Evolutionary conservation across 2,329 filamentous ascomycete genomes (phyloP).

Genomic region (Acrocalymma vagum): DNA sequence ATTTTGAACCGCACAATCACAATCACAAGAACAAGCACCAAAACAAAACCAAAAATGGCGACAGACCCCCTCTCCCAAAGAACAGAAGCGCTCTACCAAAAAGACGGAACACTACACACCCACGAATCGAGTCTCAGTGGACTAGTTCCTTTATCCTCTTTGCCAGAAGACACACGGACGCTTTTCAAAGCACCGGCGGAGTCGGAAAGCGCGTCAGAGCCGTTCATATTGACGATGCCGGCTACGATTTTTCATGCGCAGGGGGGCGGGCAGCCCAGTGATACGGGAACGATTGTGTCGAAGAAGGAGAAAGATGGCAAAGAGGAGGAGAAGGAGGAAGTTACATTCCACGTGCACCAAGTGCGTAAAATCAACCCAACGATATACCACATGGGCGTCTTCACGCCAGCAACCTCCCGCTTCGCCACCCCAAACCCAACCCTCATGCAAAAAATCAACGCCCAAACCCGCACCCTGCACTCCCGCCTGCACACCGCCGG

Average conservation of each 20-base stretch:
- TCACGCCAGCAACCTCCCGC: constrained; percentile 36
- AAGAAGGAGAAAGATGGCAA: too few relatives aligned
- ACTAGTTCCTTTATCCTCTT: constrained; percentile 57
- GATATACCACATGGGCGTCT: constrained; percentile 73
- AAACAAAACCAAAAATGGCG: neutral
- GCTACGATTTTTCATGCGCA: constrained; percentile 80
- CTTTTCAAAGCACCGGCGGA: constrained; percentile 67
- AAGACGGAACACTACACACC: constrained; percentile 50
- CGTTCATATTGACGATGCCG: constrained; percentile 67
- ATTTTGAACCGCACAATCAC: neutral
- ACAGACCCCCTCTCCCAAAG: constrained; percentile 8
- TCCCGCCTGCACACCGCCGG: constrained; percentile 78
- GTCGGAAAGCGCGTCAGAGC: constrained; percentile 32
- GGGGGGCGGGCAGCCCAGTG: constrained; percentile 77
- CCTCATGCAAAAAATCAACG: constrained; percentile 68
- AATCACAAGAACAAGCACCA: neutral
- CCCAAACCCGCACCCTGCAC: constrained; percentile 67
- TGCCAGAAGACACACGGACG: constrained; percentile 60
- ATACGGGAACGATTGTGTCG: constrained; percentile 69
- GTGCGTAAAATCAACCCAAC: constrained; percentile 65
- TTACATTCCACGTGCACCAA: constrained; percentile 63
- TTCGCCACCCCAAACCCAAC: constrained; percentile 30
- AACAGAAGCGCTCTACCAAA: constrained; percentile 49
- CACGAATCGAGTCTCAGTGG: constrained; percentile 57
- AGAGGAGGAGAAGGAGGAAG: too few relatives aligned